Conservation (phyloP, 148 eudicot species). For the Chenopodium album region DNA sequence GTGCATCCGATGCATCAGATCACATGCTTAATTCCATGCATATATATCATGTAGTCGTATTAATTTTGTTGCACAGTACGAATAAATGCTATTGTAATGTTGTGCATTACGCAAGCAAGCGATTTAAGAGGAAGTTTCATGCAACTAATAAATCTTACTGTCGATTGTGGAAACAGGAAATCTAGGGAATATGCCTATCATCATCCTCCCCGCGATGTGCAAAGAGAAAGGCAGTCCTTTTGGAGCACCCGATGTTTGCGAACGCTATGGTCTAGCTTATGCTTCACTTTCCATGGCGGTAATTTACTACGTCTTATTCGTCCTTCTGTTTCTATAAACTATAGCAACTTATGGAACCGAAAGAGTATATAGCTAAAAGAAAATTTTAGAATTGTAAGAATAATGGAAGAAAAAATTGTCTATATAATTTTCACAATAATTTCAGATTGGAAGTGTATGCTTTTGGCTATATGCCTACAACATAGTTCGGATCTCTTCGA, state of each 20-base stretch:
- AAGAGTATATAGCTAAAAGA: no score
- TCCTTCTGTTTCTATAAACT: background rate
- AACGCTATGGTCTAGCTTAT: conserved; percentile 58
- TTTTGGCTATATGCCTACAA: conserved; percentile 85
- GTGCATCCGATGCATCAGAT: no score
- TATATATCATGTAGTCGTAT: no score
- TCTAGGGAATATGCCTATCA: conserved; percentile 66
- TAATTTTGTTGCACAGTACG: no score
- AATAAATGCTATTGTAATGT: no score
- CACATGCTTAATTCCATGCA: no score
- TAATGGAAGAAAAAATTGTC: background rate
- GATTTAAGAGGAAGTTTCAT: no score
- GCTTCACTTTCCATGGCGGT: conserved; percentile 96
- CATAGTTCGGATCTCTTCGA: conserved; percentile 56
- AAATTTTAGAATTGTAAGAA: no score
- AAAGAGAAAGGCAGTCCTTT: conserved; percentile 82
- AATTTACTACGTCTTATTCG: conserved; percentile 2
- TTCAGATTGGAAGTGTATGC: conserved; percentile 72
- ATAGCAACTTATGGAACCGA: no score
- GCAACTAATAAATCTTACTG: no score
- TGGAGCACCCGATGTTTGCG: conserved; percentile 66
- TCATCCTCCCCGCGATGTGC: conserved; percentile 87
- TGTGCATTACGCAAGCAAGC: no score
- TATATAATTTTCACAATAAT: background rate
- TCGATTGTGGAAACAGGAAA: conserved; percentile 49